These are phyloP conservation scores for Corymbia calophylla DNA, from an alignment of 441 rosid genomes.

Conservation along the genomic window DNA sequence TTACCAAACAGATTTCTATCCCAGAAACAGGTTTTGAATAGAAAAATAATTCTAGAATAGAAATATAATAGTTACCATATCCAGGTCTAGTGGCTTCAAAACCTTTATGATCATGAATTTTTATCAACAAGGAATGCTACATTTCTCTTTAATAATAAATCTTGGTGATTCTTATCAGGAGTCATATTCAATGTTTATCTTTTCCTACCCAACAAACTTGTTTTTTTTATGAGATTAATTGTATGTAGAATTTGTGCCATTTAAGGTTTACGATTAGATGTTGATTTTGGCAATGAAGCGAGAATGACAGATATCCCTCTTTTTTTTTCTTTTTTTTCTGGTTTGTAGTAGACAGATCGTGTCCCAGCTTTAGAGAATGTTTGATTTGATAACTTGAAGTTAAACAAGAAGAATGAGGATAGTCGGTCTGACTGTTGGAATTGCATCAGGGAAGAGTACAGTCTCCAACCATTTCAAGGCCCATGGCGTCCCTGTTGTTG, in stretches of 20 bases:
- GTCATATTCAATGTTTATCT: not conserved
- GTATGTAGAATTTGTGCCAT: not conserved
- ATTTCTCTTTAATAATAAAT: accelerated
- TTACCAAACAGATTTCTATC: no score
- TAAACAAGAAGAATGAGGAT: slow-evolving; percentile 36
- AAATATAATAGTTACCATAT: no score
- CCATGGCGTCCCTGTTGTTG: slow-evolving; percentile 56
- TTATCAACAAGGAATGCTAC: no score
- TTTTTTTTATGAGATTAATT: not conserved
- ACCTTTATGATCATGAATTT: no score
- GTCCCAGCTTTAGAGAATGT: accelerated
- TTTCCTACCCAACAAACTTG: no score
- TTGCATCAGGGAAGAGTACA: slow-evolving; percentile 75
- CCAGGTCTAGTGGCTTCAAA: no score
- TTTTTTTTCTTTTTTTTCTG: accelerated
- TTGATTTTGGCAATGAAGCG: not conserved
- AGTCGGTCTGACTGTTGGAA: slow-evolving; percentile 79
- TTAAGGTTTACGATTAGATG: not conserved
- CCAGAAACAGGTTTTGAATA: no score
- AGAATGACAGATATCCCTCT: not conserved
- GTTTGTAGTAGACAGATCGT: not conserved
- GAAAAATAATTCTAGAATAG: no score
- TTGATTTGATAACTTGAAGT: not conserved
- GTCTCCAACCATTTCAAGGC: slow-evolving; percentile 74
- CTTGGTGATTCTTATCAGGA: no score